Evolutionary conservation across 805 yeast genomes (phyloP).

Genomic region (Brettanomyces nanus): DNA sequence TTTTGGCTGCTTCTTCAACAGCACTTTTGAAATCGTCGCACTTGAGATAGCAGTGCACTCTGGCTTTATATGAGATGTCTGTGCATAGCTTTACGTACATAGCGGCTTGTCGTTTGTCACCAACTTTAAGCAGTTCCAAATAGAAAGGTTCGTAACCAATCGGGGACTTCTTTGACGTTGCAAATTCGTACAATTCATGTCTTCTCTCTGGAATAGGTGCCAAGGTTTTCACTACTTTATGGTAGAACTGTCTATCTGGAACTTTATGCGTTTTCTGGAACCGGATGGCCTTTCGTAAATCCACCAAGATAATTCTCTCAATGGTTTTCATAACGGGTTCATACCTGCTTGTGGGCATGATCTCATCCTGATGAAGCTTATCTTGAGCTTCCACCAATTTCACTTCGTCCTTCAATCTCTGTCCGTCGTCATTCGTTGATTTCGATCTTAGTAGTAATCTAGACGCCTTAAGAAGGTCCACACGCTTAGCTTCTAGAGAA

Average conservation of each 20-base stretch:
- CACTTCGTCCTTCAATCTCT: constrained; percentile 36
- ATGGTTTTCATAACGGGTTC: constrained; percentile 42
- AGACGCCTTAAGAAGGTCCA: constrained; percentile 22
- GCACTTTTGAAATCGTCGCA: constrained; percentile 47
- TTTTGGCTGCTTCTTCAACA: constrained; percentile 37
- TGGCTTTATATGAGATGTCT: constrained; percentile 35
- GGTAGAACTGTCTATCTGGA: constrained; percentile 48
- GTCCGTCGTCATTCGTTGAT: constrained; percentile 27
- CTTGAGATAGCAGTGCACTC: constrained; percentile 40
- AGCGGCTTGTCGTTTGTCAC: constrained; percentile 52
- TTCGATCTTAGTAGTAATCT: constrained; percentile 26
- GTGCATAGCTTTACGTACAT: constrained; percentile 48
- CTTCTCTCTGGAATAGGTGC: constrained; percentile 40
- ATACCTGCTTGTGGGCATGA: not conserved
- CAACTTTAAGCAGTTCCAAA: constrained; percentile 42
- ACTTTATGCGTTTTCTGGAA: constrained; percentile 47
- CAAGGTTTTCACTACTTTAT: constrained; percentile 41
- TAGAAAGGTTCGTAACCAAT: constrained; percentile 67
- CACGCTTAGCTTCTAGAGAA: constrained; percentile 15
- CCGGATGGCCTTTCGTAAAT: constrained; percentile 39
- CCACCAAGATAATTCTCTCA: constrained; percentile 35
- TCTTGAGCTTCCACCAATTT: constrained; percentile 37
- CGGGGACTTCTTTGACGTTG: constrained; percentile 48
- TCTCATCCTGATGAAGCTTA: constrained; percentile 18
- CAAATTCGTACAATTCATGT: constrained; percentile 46